Evolutionary conservation across 1,139 yeast genomes (phyloP).

Genomic region (Scheffersomyces illinoinensis): DNA sequence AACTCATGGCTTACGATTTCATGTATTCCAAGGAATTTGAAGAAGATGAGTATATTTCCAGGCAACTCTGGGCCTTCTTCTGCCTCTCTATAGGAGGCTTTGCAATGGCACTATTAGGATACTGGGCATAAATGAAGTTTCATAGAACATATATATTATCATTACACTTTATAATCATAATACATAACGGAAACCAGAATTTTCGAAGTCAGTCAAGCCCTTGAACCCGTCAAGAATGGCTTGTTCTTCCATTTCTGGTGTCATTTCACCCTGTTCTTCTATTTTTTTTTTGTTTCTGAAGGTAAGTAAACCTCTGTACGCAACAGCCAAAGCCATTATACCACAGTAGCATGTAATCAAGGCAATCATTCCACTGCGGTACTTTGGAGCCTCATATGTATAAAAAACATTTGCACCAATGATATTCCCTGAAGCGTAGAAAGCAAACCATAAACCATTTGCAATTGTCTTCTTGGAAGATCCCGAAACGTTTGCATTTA

Average conservation of each 20-base stretch:
- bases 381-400: constrained; percentile 29
- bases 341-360: constrained; percentile 27
- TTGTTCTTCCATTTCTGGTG: constrained; percentile 25
- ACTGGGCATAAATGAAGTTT: constrained; percentile 17
- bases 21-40: constrained; percentile 29
- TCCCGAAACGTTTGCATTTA: constrained; percentile 25
- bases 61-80: constrained; percentile 24
- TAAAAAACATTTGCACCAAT: constrained; percentile 31
- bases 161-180: neutral
- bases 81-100: constrained; percentile 19
- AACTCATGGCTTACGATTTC: constrained; percentile 42
- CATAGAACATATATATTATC: neutral
- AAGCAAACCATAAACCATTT: constrained; percentile 25
- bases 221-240: constrained; percentile 34
- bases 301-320: constrained; percentile 20
- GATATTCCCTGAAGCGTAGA: constrained; percentile 32
- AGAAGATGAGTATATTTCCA: constrained; percentile 15
- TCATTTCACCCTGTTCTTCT: constrained; percentile 22
- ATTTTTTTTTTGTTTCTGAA: constrained; percentile 23
- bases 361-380: constrained; percentile 26
- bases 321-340: constrained; percentile 24
- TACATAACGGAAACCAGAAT: constrained; percentile 6
- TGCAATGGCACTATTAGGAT: constrained; percentile 23
- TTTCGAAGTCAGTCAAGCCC: constrained; percentile 34
- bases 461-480: constrained; percentile 26